Percentiles rank a stretch among this genome's conserved stretches.
Conservation (phyloP, 164 flowering plant genomes). For the Sedum album region DNA sequence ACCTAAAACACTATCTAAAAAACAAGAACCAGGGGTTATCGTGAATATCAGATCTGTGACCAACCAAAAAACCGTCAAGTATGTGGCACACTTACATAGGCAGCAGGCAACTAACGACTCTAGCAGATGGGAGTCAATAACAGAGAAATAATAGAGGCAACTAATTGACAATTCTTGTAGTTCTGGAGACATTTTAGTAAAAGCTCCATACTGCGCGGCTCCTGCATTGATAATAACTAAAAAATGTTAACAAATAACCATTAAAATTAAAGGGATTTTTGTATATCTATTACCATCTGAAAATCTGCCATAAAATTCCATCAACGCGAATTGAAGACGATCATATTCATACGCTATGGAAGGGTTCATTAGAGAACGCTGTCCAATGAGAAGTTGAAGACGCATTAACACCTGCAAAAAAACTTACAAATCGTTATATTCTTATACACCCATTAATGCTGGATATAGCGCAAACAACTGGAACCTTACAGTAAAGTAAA, state of each 20-base stretch:
- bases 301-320: constrained; percentile 35
- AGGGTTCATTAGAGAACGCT: constrained; percentile 35
- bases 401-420: constrained; percentile 55
- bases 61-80: not conserved
- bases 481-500: not conserved
- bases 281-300: constrained; percentile 25
- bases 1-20: not conserved
- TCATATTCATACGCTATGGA: constrained; percentile 44
- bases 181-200: constrained; percentile 55
- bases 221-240: constrained; percentile 37
- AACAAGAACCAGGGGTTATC: not conserved
- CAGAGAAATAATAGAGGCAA: constrained; percentile 67
- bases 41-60: not conserved
- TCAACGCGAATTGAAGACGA: constrained; percentile 34
- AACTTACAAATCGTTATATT: constrained; percentile 8
- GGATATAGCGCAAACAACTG: not conserved
- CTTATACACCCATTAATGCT: not conserved
- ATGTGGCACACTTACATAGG: constrained; percentile 51
- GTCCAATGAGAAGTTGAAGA: constrained; percentile 63
- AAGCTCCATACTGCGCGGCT: constrained; percentile 50
- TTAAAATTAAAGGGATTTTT: not conserved
- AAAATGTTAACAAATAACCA: not conserved
- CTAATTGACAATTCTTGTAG: constrained; percentile 67
- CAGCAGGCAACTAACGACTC: constrained; percentile 62
- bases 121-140: constrained; percentile 40